Evolutionary conservation across 257 asterid species (phyloP).

Genomic region (Capsicum baccatum): DNA sequence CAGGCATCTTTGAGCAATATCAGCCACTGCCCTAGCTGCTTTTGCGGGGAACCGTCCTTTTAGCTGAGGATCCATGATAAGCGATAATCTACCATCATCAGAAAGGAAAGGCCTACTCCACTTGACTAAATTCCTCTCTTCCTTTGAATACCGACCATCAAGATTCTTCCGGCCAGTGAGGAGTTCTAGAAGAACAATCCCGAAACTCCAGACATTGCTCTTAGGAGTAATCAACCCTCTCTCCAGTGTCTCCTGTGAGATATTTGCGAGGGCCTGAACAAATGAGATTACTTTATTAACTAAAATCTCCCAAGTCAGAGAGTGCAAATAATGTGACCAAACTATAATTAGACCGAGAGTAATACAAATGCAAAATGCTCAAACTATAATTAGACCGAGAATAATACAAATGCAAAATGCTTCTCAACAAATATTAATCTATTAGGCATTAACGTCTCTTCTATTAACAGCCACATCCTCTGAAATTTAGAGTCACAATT

Average conservation of each 20-base stretch:
- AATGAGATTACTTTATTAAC: background rate
- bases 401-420: background rate
- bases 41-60: constrained; percentile 85
- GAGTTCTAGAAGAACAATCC: constrained; percentile 86
- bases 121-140: constrained; percentile 83
- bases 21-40: constrained; percentile 85
- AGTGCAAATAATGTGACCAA: background rate
- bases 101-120: constrained; percentile 90
- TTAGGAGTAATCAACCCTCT: constrained; percentile 86
- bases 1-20: constrained; percentile 81
- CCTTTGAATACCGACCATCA: constrained; percentile 73
- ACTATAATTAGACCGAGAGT: constrained; percentile 2
- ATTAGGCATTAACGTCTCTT: background rate
- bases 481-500: background rate
- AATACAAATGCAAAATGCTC: background rate
- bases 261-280: constrained; percentile 78
- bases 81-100: constrained; percentile 77
- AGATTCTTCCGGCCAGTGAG: constrained; percentile 88
- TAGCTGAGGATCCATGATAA: constrained; percentile 91
- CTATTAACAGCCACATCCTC: background rate
- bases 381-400: background rate
- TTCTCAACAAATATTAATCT: background rate
- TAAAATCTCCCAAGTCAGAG: constrained; percentile 11
- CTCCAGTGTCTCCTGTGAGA: constrained; percentile 85
- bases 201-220: constrained; percentile 95